These are phyloP conservation scores for Fusarium torulosum DNA, from an alignment of 2,329 filamentous ascomycete species.

Conservation along the genomic window DNA sequence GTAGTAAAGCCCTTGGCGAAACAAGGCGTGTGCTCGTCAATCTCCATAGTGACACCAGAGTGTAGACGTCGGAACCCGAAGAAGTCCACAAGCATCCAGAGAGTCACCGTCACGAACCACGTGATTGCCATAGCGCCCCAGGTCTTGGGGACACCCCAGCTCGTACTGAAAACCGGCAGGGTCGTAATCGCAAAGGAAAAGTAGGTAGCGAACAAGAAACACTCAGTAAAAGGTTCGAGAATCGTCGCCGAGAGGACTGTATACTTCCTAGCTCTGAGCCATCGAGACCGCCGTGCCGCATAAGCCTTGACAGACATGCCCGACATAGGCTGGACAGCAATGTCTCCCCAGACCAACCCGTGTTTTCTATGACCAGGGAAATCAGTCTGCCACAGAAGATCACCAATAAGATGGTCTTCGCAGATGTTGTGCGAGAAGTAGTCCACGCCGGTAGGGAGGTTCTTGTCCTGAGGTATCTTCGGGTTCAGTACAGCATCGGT, in stretches of 20 bases:
- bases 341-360: conserved; percentile 83
- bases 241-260: conserved; percentile 90
- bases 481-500: conserved; percentile 65
- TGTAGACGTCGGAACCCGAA: conserved; percentile 80
- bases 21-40: conserved; percentile 77
- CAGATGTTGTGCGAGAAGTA: conserved; percentile 97
- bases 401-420: conserved; percentile 96
- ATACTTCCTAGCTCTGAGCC: conserved; percentile 94
- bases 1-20: conserved; percentile 71
- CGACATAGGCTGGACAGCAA: conserved; percentile 90
- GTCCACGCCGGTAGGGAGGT: conserved; percentile 78
- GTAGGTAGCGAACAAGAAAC: conserved; percentile 84
- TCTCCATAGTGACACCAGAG: conserved; percentile 75
- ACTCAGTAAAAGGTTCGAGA: conserved; percentile 93
- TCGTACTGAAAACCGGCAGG: conserved; percentile 70
- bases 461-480: conserved; percentile 55
- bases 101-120: conserved; percentile 74
- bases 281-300: conserved; percentile 83
- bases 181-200: conserved; percentile 84
- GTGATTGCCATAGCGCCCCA: conserved; percentile 75
- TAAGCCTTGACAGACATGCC: conserved; percentile 84
- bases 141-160: conserved; percentile 68
- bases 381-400: conserved; percentile 83
- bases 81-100: conserved; percentile 84
- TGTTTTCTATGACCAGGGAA: conserved; percentile 80